Evolutionary conservation across 176 grass and related monocot species (phyloP), one percentile per base, ranked within the genome.

Genomic region (Pontederia paniculata): DNA sequence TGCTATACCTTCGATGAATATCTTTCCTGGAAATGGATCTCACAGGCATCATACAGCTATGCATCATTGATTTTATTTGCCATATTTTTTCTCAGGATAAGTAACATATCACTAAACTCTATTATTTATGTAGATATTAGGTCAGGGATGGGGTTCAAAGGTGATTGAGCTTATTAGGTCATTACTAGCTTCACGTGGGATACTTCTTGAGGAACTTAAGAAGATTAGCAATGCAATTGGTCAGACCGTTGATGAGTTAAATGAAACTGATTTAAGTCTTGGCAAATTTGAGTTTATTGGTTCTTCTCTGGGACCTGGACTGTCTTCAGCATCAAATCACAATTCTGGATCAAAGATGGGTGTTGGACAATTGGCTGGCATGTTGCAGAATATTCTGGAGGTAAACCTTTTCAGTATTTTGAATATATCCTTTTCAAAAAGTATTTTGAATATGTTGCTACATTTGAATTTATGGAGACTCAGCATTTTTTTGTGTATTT

Each of bases 311-410:
- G 79, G 70, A 76, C 45, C 57, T 37, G 56, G 68, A 2, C 63
- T 83, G 43, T 49, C 75, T 69, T 77, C 31, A 70, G 65, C 66
- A 55, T 72, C 3, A 52, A 73, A 52, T 13, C 77, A 58, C n/a
- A 45, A 66, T 70, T 46, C 62, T 67, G 17, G 50, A 50, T 47
- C 44, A 43, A 82, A 54, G 1, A 89, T 79, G 58, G 74, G 55
- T 42, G 73, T 72, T 72, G 76, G 79, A 17, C 82, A 76, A 15
- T 46, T 77, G 51, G 72, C 70, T 66, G 73, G 75, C 20, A 77
- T 85, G 60, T 77, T 86, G 69, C 73, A 82, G 58, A 81, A 95
- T 52, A 70, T 86, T 83, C 68, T 89, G 18, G 82, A 95, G 90
- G 85, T 95, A 76, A 45, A 23, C 41, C 37, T 60, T 25, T 48